Percentiles rank a stretch among this genome's conserved stretches.
phyloP scores from a whole-genome alignment of 805 yeast species.

The Blastobotrys attinorum region DNA sequence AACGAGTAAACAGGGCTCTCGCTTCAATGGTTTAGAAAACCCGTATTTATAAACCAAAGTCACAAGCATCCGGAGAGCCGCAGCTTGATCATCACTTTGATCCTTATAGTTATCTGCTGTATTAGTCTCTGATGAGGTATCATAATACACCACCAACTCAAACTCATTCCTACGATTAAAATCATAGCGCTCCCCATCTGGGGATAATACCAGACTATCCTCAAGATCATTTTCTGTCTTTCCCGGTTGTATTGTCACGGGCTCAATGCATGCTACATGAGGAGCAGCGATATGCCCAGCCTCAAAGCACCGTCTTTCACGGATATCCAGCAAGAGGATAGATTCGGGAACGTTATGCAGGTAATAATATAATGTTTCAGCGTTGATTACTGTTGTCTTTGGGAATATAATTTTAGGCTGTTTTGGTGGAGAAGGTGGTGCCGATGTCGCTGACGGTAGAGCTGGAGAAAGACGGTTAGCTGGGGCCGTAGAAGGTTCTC shows the following conservation, averaged over 20 bases:
- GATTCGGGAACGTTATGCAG: slow-evolving; percentile 19
- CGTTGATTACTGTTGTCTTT: slow-evolving; percentile 20
- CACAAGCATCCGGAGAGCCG: slow-evolving; percentile 24
- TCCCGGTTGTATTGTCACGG: slow-evolving; percentile 44
- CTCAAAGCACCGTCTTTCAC: slow-evolving; percentile 54
- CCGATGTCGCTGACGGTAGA: slow-evolving; percentile 3
- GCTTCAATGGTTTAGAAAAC: slow-evolving; percentile 31
- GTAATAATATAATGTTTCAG: slow-evolving; percentile 21
- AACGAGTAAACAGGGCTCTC: slow-evolving; percentile 38
- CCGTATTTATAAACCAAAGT: slow-evolving; percentile 34
- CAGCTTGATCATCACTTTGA: slow-evolving; percentile 9
- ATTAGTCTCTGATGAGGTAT: slow-evolving; percentile 29
- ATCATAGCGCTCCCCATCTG: slow-evolving; percentile 44
- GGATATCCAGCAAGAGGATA: slow-evolving; percentile 62
- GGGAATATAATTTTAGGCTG: slow-evolving; percentile 20
- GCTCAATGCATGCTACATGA: slow-evolving; percentile 69
- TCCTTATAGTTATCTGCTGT: background rate
- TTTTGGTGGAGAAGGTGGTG: slow-evolving; percentile 6
- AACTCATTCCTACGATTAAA: slow-evolving; percentile 49
- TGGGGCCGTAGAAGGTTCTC: too few relatives aligned
- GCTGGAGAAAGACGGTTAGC: slow-evolving; percentile 10
- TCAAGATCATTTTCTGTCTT: slow-evolving; percentile 64
- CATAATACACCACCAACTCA: slow-evolving; percentile 61
- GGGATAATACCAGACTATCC: slow-evolving; percentile 47
- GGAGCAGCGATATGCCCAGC: slow-evolving; percentile 53